A percentile compares a stretch with the other conserved stretches of the same genome.
Conservation (phyloP, 2,329 filamentous ascomycete genomes). For the Aspergillus clavatus region DNA sequence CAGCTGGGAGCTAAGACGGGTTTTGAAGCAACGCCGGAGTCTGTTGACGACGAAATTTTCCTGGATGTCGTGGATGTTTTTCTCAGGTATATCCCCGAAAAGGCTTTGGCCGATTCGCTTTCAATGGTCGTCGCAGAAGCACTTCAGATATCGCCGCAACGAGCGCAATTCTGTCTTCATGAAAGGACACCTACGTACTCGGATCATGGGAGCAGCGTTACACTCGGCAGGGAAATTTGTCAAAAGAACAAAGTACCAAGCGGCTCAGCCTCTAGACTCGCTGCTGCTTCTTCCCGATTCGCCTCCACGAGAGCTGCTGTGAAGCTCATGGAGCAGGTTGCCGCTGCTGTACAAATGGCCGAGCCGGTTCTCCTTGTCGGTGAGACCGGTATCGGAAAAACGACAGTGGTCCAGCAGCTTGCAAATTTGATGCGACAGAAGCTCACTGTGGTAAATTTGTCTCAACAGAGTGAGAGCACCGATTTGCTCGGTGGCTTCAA, state of each 20-base stretch:
- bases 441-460: slow-evolving; percentile 88
- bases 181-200: slow-evolving; percentile 68
- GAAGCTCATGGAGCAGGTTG: slow-evolving; percentile 80
- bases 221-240: slow-evolving; percentile 63
- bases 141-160: slow-evolving; percentile 78
- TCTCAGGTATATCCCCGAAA: slow-evolving; percentile 69
- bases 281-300: slow-evolving; percentile 52
- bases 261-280: slow-evolving; percentile 42
- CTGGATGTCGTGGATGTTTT: slow-evolving; percentile 93
- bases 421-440: slow-evolving; percentile 79
- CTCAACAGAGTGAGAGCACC: slow-evolving; percentile 95
- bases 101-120: slow-evolving; percentile 48
- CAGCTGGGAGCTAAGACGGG: slow-evolving; percentile 57
- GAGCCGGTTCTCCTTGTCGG: slow-evolving; percentile 94
- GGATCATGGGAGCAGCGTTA: slow-evolving; percentile 54
- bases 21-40: slow-evolving; percentile 67
- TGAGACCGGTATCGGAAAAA: slow-evolving; percentile 98
- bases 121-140: slow-evolving; percentile 73
- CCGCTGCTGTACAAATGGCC: slow-evolving; percentile 72
- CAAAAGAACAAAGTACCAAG: slow-evolving; percentile 50
- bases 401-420: slow-evolving; percentile 89
- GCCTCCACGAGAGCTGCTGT: slow-evolving; percentile 84
- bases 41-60: slow-evolving; percentile 75
- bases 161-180: slow-evolving; percentile 70
- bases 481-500: slow-evolving; percentile 96